A percentile compares a stretch with the other conserved stretches of the same genome.
Conservation (phyloP, 176 grass and related monocot species). For the Dendrocalamus sinicus region DNA sequence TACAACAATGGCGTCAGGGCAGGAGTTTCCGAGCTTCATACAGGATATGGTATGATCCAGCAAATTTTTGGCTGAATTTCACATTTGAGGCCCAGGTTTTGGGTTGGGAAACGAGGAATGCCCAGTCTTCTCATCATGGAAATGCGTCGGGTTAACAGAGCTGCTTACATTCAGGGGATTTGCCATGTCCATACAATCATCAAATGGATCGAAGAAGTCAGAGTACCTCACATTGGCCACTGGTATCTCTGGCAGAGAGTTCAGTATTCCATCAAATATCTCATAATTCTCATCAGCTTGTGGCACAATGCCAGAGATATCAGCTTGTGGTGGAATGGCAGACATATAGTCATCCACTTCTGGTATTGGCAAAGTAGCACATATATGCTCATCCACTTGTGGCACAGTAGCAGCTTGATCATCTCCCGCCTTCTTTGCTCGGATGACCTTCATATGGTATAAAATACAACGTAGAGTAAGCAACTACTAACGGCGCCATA, state of each 20-base stretch:
- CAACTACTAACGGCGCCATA: not conserved
- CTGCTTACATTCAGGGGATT: conserved; percentile 48
- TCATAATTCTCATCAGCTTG: conserved; percentile 56
- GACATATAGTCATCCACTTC: conserved; percentile 41
- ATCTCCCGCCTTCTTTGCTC: conserved; percentile 67
- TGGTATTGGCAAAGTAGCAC: conserved; percentile 34
- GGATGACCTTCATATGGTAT: conserved; percentile 65
- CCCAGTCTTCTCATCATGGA: conserved; percentile 56
- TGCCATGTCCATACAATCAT: conserved; percentile 56
- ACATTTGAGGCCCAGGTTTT: conserved; percentile 54
- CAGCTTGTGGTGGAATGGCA: conserved; percentile 39
- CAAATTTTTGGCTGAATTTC: conserved; percentile 35
- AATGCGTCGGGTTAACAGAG: conserved; percentile 46
- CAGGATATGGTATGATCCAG: not conserved
- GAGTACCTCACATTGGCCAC: conserved; percentile 73
- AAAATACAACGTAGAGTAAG: conserved; percentile 29
- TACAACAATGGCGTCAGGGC: conserved; percentile 52
- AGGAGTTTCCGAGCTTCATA: not conserved
- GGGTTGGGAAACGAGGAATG: conserved; percentile 43
- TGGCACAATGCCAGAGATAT: conserved; percentile 48
- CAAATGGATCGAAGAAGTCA: conserved; percentile 72
- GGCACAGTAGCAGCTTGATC: conserved; percentile 41
- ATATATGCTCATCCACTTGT: conserved; percentile 44
- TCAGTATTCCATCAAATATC: conserved; percentile 78
- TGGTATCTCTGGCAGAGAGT: conserved; percentile 85